phyloP scores from a whole-genome alignment of 352 stramenopile species.

The Phytophthora constricta region DNA sequence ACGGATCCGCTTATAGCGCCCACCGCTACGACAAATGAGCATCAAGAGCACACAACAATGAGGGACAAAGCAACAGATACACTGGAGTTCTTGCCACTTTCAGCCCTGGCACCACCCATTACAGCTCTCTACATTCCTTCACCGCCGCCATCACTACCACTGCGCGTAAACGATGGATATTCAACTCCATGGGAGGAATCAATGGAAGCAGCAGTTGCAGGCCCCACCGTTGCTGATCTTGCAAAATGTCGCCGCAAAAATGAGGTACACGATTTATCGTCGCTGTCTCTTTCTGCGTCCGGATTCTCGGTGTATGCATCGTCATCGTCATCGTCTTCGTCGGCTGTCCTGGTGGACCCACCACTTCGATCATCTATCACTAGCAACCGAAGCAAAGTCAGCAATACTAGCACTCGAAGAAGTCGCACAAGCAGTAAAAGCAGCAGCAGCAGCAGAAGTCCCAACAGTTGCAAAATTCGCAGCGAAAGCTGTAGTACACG shows the following conservation, averaged over 20 bases:
- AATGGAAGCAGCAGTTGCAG: slow-evolving; percentile 3
- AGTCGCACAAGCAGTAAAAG: neutral
- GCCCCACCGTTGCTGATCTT: slow-evolving; percentile 34
- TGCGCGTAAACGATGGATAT: neutral
- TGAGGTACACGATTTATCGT: neutral
- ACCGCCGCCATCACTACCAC: neutral
- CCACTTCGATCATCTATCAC: slow-evolving; percentile 11
- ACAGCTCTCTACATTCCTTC: slow-evolving; percentile 1
- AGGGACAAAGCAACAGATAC: slow-evolving; percentile 33
- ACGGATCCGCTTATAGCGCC: neutral
- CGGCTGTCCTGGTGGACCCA: neutral
- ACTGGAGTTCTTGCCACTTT: neutral
- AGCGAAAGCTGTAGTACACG: too few relatives aligned
- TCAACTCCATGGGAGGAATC: neutral
- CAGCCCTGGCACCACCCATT: neutral
- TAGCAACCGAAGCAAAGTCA: slow-evolving; percentile 12
- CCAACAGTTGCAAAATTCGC: neutral
- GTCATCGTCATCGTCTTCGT: slow-evolving; percentile 11
- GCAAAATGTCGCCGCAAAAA: neutral
- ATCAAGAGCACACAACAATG: too few relatives aligned
- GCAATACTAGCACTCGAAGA: slow-evolving; percentile 5
- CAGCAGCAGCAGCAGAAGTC: slow-evolving; percentile 4
- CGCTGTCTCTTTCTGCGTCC: neutral
- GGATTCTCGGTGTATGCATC: slow-evolving; percentile 2
- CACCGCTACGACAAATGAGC: slow-evolving; percentile 7